Evolutionary conservation across 352 stramenopile genomes (phyloP).

Genomic region (Pseudoperonospora humuli): DNA sequence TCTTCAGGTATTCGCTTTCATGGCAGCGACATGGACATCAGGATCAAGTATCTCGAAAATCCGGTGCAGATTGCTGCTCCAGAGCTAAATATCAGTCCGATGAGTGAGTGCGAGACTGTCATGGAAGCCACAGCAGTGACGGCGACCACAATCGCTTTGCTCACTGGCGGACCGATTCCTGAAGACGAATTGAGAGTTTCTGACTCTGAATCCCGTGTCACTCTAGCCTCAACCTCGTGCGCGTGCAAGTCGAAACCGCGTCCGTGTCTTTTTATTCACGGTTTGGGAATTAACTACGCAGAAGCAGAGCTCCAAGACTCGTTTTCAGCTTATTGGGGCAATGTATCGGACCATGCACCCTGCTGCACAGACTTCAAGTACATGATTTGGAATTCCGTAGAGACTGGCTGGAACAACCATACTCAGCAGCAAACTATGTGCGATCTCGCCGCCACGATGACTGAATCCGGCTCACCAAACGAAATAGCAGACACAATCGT

Average conservation of each 20-base stretch:
- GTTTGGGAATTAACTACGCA: conserved; percentile 2
- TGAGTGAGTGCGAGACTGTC: too few relatives aligned
- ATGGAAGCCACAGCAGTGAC: conserved; percentile 4
- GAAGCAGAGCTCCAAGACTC: conserved; percentile 4
- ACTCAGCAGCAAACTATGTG: conserved; percentile 30
- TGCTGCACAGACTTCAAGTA: conserved; percentile 34
- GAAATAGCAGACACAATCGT: conserved; percentile 30
- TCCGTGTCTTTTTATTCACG: conserved; percentile 6
- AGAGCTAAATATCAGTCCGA: neutral
- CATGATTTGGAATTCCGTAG: conserved; percentile 22
- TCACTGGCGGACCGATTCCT: conserved; percentile 6
- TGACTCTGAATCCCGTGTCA: neutral
- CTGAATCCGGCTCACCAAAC: conserved; percentile 6
- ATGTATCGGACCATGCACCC: conserved; percentile 24
- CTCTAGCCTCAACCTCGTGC: neutral
- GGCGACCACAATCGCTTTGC: neutral
- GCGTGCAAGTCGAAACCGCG: conserved; percentile 1
- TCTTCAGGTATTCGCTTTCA: conserved; percentile 12
- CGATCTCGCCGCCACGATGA: conserved; percentile 16
- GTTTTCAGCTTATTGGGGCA: conserved; percentile 25
- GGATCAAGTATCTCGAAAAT: conserved; percentile 9
- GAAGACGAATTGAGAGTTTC: neutral
- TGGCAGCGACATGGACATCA: conserved; percentile 14
- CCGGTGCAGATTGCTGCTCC: conserved; percentile 5
- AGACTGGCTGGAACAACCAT: conserved; percentile 31